Conservation (phyloP, 192 early-diverging fungal species). For the Chytriomyces hyalinus region DNA sequence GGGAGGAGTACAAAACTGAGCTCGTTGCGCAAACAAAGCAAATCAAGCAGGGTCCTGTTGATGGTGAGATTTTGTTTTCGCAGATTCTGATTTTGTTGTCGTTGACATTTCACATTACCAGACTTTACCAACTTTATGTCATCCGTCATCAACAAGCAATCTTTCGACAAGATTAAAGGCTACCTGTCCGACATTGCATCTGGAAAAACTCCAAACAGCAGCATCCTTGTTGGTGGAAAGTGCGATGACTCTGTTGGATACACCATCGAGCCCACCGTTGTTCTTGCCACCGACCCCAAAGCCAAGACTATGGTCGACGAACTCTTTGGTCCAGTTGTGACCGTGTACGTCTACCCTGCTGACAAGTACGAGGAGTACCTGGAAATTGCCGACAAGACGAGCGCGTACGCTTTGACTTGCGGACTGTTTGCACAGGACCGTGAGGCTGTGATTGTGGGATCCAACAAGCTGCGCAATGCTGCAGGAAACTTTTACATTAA, state of each 20-base stretch:
- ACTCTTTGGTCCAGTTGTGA: slow-evolving; percentile 96
- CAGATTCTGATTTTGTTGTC: background rate
- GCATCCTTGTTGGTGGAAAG: slow-evolving; percentile 90
- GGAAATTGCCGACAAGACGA: slow-evolving; percentile 77
- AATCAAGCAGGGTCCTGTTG: slow-evolving; percentile 84
- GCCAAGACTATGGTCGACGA: slow-evolving; percentile 90
- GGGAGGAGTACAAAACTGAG: slow-evolving; percentile 72
- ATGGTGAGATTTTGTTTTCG: slow-evolving; percentile 47
- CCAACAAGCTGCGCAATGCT: slow-evolving; percentile 80
- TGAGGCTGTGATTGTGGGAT: slow-evolving; percentile 71
- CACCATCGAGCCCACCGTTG: slow-evolving; percentile 89
- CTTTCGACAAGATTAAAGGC: slow-evolving; percentile 91
- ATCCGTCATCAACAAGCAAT: slow-evolving; percentile 90
- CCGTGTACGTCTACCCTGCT: slow-evolving; percentile 88
- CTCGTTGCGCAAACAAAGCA: slow-evolving; percentile 71
- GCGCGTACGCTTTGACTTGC: slow-evolving; percentile 88
- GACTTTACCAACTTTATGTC: slow-evolving; percentile 86
- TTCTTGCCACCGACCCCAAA: slow-evolving; percentile 82
- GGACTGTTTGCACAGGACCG: slow-evolving; percentile 91
- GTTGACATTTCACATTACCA: background rate
- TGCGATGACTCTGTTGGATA: slow-evolving; percentile 87
- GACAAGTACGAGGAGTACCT: slow-evolving; percentile 76
- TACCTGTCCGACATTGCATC: slow-evolving; percentile 86
- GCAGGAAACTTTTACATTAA: slow-evolving; percentile 99
- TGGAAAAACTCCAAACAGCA: slow-evolving; percentile 60